phyloP scores from a whole-genome alignment of 2,329 filamentous ascomycete species.

The Alternaria incomplexa region DNA sequence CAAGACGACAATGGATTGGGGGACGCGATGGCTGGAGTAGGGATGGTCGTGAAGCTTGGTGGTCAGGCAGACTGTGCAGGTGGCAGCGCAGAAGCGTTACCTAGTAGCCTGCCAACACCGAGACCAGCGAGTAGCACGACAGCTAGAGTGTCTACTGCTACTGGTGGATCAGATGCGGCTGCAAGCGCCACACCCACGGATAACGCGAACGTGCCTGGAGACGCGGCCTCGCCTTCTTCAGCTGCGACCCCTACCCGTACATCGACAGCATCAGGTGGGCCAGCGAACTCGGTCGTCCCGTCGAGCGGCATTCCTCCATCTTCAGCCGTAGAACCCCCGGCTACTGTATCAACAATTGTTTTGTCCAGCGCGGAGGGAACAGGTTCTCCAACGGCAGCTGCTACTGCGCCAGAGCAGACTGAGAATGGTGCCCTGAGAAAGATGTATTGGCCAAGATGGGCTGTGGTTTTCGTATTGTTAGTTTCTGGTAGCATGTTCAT shows the following conservation, averaged over 20 bases:
- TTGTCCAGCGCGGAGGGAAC: slow-evolving; percentile 2
- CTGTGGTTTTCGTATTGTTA: background rate
- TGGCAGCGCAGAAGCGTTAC: slow-evolving; percentile 8
- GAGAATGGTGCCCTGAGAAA: slow-evolving; percentile 14
- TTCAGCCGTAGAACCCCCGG: background rate
- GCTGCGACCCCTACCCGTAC: background rate
- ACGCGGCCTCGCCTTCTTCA: background rate
- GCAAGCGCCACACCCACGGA: background rate
- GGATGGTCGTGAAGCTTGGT: slow-evolving; percentile 44
- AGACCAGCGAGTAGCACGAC: slow-evolving; percentile 1
- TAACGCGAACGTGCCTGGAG: background rate
- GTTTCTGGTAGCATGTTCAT: slow-evolving; percentile 2
- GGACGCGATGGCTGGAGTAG: slow-evolving; percentile 38
- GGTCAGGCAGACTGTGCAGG: slow-evolving; percentile 27
- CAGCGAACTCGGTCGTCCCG: background rate
- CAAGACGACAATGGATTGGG: slow-evolving; percentile 37
- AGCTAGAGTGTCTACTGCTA: background rate
- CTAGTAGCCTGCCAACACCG: slow-evolving; percentile 9
- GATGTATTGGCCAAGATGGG: background rate
- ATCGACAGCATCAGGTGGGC: background rate
- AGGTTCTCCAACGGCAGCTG: slow-evolving; percentile 5
- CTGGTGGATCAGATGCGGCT: background rate
- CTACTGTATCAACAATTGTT: slow-evolving; percentile 4
- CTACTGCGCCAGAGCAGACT: slow-evolving; percentile 15
- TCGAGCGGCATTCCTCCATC: background rate